These are phyloP conservation scores for Lichtheimia hyalospora DNA, from an alignment of 371 early-diverging fungal genomes.

Conservation along the genomic window DNA sequence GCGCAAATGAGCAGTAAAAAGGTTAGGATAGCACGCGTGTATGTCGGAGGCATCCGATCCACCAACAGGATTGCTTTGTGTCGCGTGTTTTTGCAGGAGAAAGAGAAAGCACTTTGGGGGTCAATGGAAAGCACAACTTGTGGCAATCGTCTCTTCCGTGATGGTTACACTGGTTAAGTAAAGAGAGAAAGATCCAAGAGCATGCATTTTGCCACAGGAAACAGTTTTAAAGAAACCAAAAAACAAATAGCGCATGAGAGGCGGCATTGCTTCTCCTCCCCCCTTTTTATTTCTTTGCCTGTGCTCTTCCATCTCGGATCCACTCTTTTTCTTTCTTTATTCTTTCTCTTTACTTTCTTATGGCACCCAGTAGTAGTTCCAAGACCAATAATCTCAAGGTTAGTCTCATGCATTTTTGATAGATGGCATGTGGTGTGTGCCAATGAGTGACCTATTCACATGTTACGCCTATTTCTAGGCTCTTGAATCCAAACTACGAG, in stretches of 20 bases:
- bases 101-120: too few relatives aligned
- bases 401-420: constrained; percentile 1
- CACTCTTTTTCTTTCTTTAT: constrained; percentile 8
- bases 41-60: not conserved
- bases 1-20: too few relatives aligned
- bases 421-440: too few relatives aligned
- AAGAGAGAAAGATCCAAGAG: too few relatives aligned
- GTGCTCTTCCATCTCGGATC: not conserved
- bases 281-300: constrained; percentile 1
- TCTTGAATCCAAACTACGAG: constrained; percentile 9
- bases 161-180: too few relatives aligned
- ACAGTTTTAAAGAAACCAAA: too few relatives aligned
- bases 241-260: not conserved
- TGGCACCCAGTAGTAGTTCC: not conserved
- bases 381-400: not conserved
- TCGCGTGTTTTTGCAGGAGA: too few relatives aligned
- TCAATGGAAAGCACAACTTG: too few relatives aligned
- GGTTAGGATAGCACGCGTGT: not conserved
- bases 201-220: too few relatives aligned
- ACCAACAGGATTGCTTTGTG: too few relatives aligned
- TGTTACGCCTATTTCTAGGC: constrained; percentile 2
- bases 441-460: too few relatives aligned
- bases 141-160: too few relatives aligned
- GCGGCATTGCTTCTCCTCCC: not conserved
- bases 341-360: constrained; percentile 6